Base-by-base conservation (phyloP, 768 basidiomycete species). In the Suillus variegatus region DNA sequence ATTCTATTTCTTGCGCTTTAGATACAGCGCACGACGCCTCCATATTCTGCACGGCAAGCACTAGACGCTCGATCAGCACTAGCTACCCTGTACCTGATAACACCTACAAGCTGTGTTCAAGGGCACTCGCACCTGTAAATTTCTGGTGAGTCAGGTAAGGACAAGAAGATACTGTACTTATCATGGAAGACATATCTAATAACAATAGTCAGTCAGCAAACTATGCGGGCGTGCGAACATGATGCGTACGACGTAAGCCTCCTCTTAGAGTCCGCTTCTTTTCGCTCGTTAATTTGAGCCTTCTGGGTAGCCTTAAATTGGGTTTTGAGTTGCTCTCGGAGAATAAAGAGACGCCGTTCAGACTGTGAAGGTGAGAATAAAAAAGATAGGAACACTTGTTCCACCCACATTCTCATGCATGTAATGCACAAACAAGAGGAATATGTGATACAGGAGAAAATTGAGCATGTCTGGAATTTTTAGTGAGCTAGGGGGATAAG, bases 41-140 rank as follows among this genome's bases (percentile, higher is more conserved):
- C 85, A 97, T 89, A 72, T 98, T 97, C 78, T 97, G 95, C 20
- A 96, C 91, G 1, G 95, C 94, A 58, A 97, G 81, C 16, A 95
- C 79, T 81, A 61, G 12, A 36, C 32, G 55, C 54, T 38, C 13
- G 61, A 65, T 57, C 40, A 55, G 60, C 20, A 54, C 40, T 38
- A 56, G 38, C 63, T 32, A 72, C 22, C 46, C 47, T 56, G 46
- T 16, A 32, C 46, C 32, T n/a, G n/a, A 54, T 41, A 36, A 57
- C 49, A 73, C 74, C 51, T 66, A 76, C 89, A 79, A 13, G 91
- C 91, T 51, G 91, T 92, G 71, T 93, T 92, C 61, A 93, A 78
- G 35, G 91, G 91, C 64, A 93, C 92, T 66, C 91, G 88, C 76
- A 93, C 91, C 82, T 92, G 88, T 82, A 65, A 65, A 74, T 67